Percentiles rank a stretch among this genome's conserved stretches.
Conservation (phyloP, 768 basidiomycete genomes). For the Hygrocybe punicea region DNA sequence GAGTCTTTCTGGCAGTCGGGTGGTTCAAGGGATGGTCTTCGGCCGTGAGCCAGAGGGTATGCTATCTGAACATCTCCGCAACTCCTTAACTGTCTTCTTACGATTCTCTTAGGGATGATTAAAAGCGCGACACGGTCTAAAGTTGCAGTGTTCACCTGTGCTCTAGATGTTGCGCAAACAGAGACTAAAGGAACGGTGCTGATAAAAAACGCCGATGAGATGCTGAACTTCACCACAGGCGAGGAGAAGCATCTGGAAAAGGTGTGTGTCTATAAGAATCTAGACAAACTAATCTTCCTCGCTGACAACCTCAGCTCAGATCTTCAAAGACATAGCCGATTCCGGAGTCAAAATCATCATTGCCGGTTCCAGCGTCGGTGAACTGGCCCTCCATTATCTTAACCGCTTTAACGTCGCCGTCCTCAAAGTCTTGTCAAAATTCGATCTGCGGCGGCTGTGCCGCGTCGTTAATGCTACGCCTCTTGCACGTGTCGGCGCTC, state of each 20-base stretch:
- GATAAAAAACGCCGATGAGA: slow-evolving; percentile 91
- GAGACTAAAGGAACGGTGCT: slow-evolving; percentile 99
- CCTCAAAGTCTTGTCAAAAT: slow-evolving; percentile 96
- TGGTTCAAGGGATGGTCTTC: slow-evolving; percentile 98
- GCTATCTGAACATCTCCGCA: slow-evolving; percentile 12
- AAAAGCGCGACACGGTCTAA: slow-evolving; percentile 85
- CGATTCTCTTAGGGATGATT: slow-evolving; percentile 54
- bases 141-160: slow-evolving; percentile 92
- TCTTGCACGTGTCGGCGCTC: slow-evolving; percentile 91
- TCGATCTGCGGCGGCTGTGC: slow-evolving; percentile 90
- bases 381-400: slow-evolving; percentile 95
- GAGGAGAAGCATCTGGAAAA: slow-evolving; percentile 97
- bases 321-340: slow-evolving; percentile 95
- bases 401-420: slow-evolving; percentile 92
- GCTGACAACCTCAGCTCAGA: slow-evolving; percentile 47
- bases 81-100: not conserved
- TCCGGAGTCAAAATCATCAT: slow-evolving; percentile 92
- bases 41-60: slow-evolving; percentile 91
- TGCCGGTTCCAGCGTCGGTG: slow-evolving; percentile 89
- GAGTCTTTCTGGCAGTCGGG: slow-evolving; percentile 74
- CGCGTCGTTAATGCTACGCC: slow-evolving; percentile 96
- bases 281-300: not conserved
- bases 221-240: slow-evolving; percentile 93
- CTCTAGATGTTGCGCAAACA: slow-evolving; percentile 91
- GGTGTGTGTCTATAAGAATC: slow-evolving; percentile 37